Evolutionary conservation across 176 grass and related monocot species (phyloP), one percentile per base, ranked within the genome.

Genomic region (Melocanna baccifera): DNA sequence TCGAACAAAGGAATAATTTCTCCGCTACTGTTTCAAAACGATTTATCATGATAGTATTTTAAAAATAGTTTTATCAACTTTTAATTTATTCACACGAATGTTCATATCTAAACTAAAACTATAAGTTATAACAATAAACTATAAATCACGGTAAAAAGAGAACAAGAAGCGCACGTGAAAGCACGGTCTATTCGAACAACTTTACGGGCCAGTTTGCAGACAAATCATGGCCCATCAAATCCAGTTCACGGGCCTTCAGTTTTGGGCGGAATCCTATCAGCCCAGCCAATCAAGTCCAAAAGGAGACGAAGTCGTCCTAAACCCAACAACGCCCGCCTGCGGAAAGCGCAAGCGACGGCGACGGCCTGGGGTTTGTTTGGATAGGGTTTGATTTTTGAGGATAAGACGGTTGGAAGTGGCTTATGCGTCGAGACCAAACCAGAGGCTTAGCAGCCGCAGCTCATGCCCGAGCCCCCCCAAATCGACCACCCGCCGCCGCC

Each of bases 401-500:
- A 78, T 78, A 78, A 78, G 75, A 78, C 11, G 0, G 22, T 78
- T 45, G 9, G 40, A 46, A 18, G 25, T 45, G 42, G 42, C 0
- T 45, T 45, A 12, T 11, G 43, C 43, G 43, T 45, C 43, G 9
- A 43, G 42, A 43, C 56, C 46, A 56, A 23, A 45, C 51, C 56
- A 41, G 56, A 74, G 59, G 50, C 36, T 87, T 69, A 50, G 86
- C 69, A 46, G 75, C 50, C 41, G 51, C 48, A 39, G 12, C 81
- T 48, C 26, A 90, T 90, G 88, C 83, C 88, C 78, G 88, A 82
- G 10, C n/a, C 65, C 71, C 52, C 39, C 20, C 72, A 82, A 41
- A 52, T 26, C 78, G 45, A 72, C 7, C 36, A 66, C 2, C 45
- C 30, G 25, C 80, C 67, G 62, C 30, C 75, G 13, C 76, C 76